Percentiles rank a stretch among this genome's conserved stretches.
Conservation (phyloP, 805 yeast genomes). For the Brettanomyces bruxellensis region DNA sequence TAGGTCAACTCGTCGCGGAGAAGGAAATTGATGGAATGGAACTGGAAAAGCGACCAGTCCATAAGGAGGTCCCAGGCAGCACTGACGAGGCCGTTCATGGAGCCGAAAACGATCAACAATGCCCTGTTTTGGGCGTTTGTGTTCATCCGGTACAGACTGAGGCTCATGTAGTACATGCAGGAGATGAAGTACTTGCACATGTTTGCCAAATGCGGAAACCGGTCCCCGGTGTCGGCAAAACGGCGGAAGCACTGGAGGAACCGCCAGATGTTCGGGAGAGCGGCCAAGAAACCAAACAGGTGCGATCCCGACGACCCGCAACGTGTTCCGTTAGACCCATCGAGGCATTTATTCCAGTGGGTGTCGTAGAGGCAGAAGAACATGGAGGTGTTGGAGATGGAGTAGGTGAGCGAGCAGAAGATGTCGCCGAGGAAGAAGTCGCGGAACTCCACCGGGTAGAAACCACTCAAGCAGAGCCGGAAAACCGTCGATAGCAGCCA, state of each 20-base stretch:
- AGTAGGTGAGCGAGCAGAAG: conserved; percentile 78
- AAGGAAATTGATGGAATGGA: conserved; percentile 43
- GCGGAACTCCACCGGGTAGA: conserved; percentile 90
- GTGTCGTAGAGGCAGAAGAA: conserved; percentile 76
- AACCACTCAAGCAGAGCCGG: conserved; percentile 71
- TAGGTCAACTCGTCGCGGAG: conserved; percentile 68
- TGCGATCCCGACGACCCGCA: conserved; percentile 80
- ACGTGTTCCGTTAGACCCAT: conserved; percentile 27
- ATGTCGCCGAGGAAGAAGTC: conserved; percentile 94
- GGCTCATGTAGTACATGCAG: conserved; percentile 55
- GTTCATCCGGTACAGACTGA: conserved; percentile 73
- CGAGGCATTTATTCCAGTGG: conserved; percentile 52
- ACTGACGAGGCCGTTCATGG: conserved; percentile 60
- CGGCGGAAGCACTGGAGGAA: conserved; percentile 86
- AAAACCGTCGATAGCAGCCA: conserved; percentile 71
- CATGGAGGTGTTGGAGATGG: conserved; percentile 76
- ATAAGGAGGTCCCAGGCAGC: conserved; percentile 83
- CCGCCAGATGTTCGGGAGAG: conserved; percentile 87
- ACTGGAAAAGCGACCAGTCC: conserved; percentile 91
- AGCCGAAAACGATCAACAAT: conserved; percentile 64
- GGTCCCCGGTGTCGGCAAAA: conserved; percentile 85
- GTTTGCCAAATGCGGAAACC: conserved; percentile 94
- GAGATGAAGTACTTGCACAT: conserved; percentile 68
- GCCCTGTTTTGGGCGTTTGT: conserved; percentile 34
- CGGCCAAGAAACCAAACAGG: conserved; percentile 70